Evolutionary conservation across 1,284 basidiomycete genomes (phyloP), one percentile per base, ranked within the genome.

Genomic region (Ganoderma leucocontextum): DNA sequence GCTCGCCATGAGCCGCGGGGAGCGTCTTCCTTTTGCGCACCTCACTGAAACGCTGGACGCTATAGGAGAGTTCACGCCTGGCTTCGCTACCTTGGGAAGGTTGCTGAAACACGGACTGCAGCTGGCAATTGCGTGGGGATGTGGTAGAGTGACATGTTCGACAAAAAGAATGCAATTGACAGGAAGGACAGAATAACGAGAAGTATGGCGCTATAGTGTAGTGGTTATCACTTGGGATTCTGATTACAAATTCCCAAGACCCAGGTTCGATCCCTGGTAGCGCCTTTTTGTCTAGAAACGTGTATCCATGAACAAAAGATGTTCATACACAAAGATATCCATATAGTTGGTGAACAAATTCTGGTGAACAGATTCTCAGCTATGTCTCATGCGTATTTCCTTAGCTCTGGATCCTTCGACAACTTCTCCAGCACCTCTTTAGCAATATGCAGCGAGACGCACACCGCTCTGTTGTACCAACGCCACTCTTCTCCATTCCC

Each of bases 21-120:
- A 87, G 76, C 75, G 74, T 52, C 77, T n/a, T n/a, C n/a, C n/a
- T 90, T 2, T 82, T 71, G 75, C 72, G 44, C 87, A 91, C 77
- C 80, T 91, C 60, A 72, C 80, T 68, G 83, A 87, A 74, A 89
- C 89, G 13, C 76, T 90, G 69, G 85, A 88, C 76, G 86, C 87
- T 25, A 86, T n/a, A n/a, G n/a, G n/a, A n/a, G n/a, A n/a, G 72
- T 91, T 91, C 74, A 84, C 81, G 42, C 78, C 77, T 60, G 85
- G 88, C 73, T 89, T 89, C 52, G 70, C 69, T 9, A 67, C 70
- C 15, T 39, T 71, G 67, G 61, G 36, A 4, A 62, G 55, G 38
- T 44, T 42, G 29, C 29, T 29, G 29, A 29, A 29, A n/a, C n/a
- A n/a, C n/a, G n/a, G n/a, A n/a, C n/a, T 29, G 29, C 29, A 29